Base-by-base conservation (phyloP, 116 monocot species). In the Cymodocea nodosa region DNA sequence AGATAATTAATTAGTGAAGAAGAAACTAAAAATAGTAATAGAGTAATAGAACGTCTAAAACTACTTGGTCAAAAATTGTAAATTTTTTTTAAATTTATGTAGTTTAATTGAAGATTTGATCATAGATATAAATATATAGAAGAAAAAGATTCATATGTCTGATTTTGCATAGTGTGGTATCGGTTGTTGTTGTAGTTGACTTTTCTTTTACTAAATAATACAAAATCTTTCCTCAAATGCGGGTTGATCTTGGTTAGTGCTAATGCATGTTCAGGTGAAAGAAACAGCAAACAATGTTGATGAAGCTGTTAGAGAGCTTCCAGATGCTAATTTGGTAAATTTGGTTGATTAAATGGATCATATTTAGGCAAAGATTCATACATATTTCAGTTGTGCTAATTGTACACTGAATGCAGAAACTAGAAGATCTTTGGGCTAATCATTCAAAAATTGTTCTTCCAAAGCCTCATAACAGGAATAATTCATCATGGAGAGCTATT, bases 261-360 rank as follows among this genome's bases (percentile, higher is more conserved):
- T 62, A 39, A 44, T 44, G 44, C 44, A 10, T 37, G 10, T 62
- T 62, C 69, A 97, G 97, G 91, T 87, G 62, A 97, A 88, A 82
- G 82, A 97, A 82, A 97, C 97, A 54, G 97, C 97, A 75, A 84
- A 80, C 60, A 85, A 88, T 77, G 77, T 97, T 72, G 86, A 86
- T 81, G 87, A 88, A 71, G 97, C 97, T 73, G 88, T 82, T 30
- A 85, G 85, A 70, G 97, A 97, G 68, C 88, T 97, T 73, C 97
- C 97, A 37, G 97, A 97, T 84, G 88, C 86, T 67, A 91, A 97
- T 77, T 77, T 77, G 88, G 97, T 97, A 79, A 80, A 36, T 36
- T 65, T 40, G 0, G 9, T 51, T n/a, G 15, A 56, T 22, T 36
- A 51, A 40, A 15, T 56, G 69, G 39, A 23, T 57, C 13, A 66